Evolutionary conservation across 306 rosid genomes (phyloP), one percentile per base, ranked within the genome.

Genomic region (Vicia faba): DNA sequence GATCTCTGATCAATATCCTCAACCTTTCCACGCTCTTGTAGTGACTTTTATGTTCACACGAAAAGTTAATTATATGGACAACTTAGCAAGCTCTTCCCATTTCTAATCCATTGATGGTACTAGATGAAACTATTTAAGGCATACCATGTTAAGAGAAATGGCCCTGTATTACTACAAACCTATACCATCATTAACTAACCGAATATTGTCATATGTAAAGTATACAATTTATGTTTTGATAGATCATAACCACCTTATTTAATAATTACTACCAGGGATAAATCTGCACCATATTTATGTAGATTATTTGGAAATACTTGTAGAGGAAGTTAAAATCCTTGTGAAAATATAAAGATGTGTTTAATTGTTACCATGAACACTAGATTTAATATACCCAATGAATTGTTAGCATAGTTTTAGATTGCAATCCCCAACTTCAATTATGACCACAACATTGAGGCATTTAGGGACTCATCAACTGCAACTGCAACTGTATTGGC

Each of bases 271-370:
- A 61, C 16, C 6, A 2, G 19, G 33, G 33, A 61, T 41, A 51
- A 63, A 13, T 25, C 68, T n/a, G 25, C 53, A 43, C 11, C n/a
- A 5, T 20, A 6, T 39, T 38, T 14, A 8, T n/a, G 14, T 61
- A 5, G 51, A 5, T 38, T 33, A 61, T 23, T 40, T 40, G 8
- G 33, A 39, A 62, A 20, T 20, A 41, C 19, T 39, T 19, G 46
- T 5, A 62, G 33, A 20, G 13, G 12, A 62, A 62, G 19, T 23
- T 63, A 63, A 12, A 43, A 41, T 23, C 54, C 54, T 23, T 58
- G 12, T 63, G 36, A 41, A 23, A 62, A 63, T 5, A 61, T 61
- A 3, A 38, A 61, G 49, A 61, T 63, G 54, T 51, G 44, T 63
- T 63, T 41, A 6, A 8, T 63, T 10, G 38, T 25, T 61, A 40